Evolutionary conservation across 2,329 filamentous ascomycete genomes (phyloP).

Genomic region (Sarocladium oryzae): DNA sequence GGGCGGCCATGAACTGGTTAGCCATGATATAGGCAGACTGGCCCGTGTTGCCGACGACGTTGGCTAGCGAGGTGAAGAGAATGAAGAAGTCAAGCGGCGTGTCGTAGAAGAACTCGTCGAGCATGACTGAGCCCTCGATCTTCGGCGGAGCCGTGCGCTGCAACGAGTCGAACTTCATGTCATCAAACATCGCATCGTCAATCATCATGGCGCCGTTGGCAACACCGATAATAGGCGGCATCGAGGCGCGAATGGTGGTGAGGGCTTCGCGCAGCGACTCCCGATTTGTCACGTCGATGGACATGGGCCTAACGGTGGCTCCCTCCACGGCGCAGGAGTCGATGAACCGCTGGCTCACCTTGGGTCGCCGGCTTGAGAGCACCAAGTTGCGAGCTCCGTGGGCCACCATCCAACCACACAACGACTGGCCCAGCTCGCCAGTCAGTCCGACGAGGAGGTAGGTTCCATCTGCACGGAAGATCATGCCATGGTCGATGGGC

Average conservation of each 20-base stretch:
- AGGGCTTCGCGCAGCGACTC: background rate
- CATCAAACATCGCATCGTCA: background rate
- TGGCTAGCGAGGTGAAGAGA: conserved; percentile 22
- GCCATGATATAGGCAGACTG: conserved; percentile 38
- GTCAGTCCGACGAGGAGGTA: background rate
- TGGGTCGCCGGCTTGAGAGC: background rate
- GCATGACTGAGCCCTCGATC: conserved; percentile 15
- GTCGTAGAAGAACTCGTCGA: conserved; percentile 21
- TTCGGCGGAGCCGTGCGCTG: background rate
- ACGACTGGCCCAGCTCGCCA: background rate
- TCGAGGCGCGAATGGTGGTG: background rate
- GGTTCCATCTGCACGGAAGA: background rate
- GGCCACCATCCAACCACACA: background rate
- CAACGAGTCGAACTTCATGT: background rate
- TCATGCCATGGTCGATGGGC: background rate
- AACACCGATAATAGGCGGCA: background rate
- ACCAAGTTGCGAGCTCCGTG: background rate
- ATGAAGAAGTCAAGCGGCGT: conserved; percentile 27
- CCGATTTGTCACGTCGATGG: background rate
- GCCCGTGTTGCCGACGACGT: conserved; percentile 19
- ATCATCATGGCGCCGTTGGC: background rate
- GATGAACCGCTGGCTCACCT: background rate
- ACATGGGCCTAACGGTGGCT: background rate
- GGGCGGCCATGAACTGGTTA: conserved; percentile 31
- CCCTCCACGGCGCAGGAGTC: background rate